Evolutionary conservation across 1,284 basidiomycete genomes (phyloP), one percentile per base, ranked within the genome.

Genomic region (Leccinum huronense): DNA sequence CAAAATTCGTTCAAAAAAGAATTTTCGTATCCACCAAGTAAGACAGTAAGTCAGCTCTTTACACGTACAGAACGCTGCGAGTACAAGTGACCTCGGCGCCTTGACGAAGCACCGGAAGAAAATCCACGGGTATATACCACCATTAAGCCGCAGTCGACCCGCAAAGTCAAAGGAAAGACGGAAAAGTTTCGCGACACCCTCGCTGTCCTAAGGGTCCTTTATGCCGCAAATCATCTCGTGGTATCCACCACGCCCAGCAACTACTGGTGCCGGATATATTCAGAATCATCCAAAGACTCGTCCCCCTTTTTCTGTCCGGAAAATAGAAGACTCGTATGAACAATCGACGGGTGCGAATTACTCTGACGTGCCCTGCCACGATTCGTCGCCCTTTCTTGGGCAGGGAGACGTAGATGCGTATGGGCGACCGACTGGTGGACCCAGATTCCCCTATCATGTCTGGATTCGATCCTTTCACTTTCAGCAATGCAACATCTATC

Each of bases 91-190:
- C 36, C 75, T 74, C 2, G 73, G 73, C 0, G 65, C 70, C 38
- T 58, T 74, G 14, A 66, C 74, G 1, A 75, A 62, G 54, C 74
- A 76, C 53, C 68, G 75, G 3, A 72, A 73, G 48, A 60, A 53
- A 13, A 19, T 27, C 5, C 74, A 76, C n/a, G 67, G 62, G 1
- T 67, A 76, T 40, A 53, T 71, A 11, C 68, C 68, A 3, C 64
- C 59, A 5, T 34, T 54, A 3, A 54, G 48, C 23, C 73, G 70
- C 19, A 36, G 53, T 51, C 58, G 60, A 10, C 34, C 6, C 33
- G 1, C 23, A 30, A 68, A 19, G n/a, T 6, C 30, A 59, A 42
- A 48, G 34, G 10, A 61, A 31, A 11, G 40, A 23, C 3, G 27
- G 31, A 19, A 63, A 62, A 3, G n/a, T 1, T 54, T 40, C 57